These are phyloP conservation scores for Cercospora sesami DNA, from an alignment of 2,329 filamentous ascomycete species.

Conservation along the genomic window DNA sequence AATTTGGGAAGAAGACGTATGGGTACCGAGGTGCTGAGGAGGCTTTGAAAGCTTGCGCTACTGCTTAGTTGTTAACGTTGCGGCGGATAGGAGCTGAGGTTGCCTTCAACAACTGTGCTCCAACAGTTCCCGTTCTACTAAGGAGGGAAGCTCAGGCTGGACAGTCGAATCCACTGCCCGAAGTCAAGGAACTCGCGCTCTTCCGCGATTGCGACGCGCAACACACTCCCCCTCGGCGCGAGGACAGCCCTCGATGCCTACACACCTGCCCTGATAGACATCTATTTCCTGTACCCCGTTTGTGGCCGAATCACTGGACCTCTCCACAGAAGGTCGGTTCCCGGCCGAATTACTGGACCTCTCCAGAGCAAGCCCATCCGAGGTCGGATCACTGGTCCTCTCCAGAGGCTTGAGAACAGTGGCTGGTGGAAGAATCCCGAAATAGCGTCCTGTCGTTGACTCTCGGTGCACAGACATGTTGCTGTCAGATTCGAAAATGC, in stretches of 20 bases:
- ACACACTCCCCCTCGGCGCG: background rate
- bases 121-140: background rate
- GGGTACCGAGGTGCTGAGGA: slow-evolving; percentile 13
- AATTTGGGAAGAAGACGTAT: slow-evolving; percentile 12
- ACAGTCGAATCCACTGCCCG: background rate
- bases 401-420: background rate
- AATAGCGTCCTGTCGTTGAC: background rate
- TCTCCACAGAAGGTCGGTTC: background rate
- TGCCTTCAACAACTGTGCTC: background rate
- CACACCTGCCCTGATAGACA: background rate
- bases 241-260: background rate
- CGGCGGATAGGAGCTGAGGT: background rate
- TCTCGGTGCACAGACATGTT: background rate
- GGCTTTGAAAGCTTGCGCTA: background rate
- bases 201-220: background rate
- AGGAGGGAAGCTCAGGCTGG: background rate
- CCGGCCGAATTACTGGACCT: background rate
- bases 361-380: background rate
- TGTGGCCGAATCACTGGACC: background rate
- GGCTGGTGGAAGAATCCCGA: background rate
- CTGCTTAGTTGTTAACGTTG: background rate
- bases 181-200: background rate
- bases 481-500: background rate
- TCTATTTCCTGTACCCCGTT: background rate
- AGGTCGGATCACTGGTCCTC: background rate